Conservation (phyloP, 2,329 filamentous ascomycete species). For the Trichoderma semiorbis region DNA sequence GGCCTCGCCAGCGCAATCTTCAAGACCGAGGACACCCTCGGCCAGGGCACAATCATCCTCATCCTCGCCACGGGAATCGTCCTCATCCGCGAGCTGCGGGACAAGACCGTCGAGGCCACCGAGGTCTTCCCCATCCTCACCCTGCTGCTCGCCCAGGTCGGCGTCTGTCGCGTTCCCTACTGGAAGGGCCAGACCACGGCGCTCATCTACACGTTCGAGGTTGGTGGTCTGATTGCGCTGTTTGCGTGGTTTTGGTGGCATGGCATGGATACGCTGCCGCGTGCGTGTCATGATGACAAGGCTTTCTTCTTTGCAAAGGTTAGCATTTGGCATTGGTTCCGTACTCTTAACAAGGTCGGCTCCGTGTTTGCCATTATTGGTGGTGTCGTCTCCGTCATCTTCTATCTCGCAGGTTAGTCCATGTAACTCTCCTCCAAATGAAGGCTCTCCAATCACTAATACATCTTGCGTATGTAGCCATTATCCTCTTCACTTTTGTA, state of each 20-base stretch:
- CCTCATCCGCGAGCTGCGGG: slow-evolving; percentile 12
- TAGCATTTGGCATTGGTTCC: slow-evolving; percentile 27
- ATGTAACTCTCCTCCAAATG: too few species aligned
- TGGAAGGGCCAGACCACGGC: slow-evolving; percentile 19
- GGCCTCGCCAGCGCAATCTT: slow-evolving; percentile 21
- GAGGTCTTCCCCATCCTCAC: slow-evolving; percentile 26
- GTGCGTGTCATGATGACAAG: slow-evolving; percentile 24
- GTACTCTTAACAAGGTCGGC: slow-evolving; percentile 26
- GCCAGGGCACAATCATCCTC: slow-evolving; percentile 25
- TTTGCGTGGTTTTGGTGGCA: slow-evolving; percentile 28
- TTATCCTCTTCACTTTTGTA: slow-evolving; percentile 6
- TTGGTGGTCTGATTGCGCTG: slow-evolving; percentile 21
- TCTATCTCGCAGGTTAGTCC: slow-evolving; percentile 20
- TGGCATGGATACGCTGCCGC: slow-evolving; percentile 24
- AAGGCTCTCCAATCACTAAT: not conserved
- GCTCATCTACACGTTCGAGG: slow-evolving; percentile 23
- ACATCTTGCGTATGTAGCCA: not conserved
- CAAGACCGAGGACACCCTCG: slow-evolving; percentile 23
- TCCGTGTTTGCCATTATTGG: slow-evolving; percentile 21
- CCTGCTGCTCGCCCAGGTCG: slow-evolving; percentile 24
- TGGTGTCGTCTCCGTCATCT: slow-evolving; percentile 11
- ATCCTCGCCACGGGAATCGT: slow-evolving; percentile 24
- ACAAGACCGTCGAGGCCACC: slow-evolving; percentile 20
- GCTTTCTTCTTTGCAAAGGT: slow-evolving; percentile 30
- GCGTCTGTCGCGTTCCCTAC: slow-evolving; percentile 21